Percentiles rank a stretch among this genome's conserved stretches.
phyloP scores from a whole-genome alignment of 2,329 filamentous ascomycete species.

The Alternaria burnsii region DNA sequence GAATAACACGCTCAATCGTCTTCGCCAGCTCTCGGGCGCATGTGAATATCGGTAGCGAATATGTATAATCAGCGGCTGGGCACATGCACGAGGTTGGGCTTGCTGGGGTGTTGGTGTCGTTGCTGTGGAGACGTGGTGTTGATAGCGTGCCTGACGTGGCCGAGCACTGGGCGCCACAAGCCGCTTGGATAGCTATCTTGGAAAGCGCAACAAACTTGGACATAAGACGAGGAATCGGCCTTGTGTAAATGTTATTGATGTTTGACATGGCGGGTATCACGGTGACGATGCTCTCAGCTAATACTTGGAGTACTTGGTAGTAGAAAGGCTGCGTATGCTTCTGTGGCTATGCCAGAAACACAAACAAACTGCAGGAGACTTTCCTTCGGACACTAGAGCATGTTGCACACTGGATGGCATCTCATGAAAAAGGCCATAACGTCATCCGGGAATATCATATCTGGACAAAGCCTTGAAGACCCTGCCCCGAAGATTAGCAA shows the following conservation, averaged over 20 bases:
- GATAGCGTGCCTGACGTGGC: conserved; percentile 39
- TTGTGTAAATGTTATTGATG: conserved; percentile 1
- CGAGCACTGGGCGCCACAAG: conserved; percentile 23
- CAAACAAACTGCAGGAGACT: not conserved
- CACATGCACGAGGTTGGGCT: conserved; percentile 27
- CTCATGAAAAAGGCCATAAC: not conserved
- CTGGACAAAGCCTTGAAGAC: conserved; percentile 4
- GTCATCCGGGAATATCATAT: conserved; percentile 8
- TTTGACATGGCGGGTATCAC: conserved; percentile 8
- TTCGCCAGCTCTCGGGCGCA: conserved; percentile 1
- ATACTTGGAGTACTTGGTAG: conserved; percentile 6
- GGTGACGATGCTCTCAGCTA: conserved; percentile 2
- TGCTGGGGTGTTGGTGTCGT: conserved; percentile 26
- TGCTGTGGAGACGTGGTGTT: conserved; percentile 42
- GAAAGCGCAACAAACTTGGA: conserved; percentile 13
- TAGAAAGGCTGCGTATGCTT: not conserved
- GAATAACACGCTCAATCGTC: conserved; percentile 6
- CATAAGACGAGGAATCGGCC: not conserved
- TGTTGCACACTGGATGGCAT: not conserved
- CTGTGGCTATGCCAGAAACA: not conserved
- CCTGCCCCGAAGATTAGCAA: conserved; percentile 11
- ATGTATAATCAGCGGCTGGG: conserved; percentile 35
- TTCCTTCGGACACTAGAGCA: not conserved
- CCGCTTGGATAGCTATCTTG: conserved; percentile 21
- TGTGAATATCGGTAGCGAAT: conserved; percentile 27